Evolutionary conservation across 257 asterid genomes (phyloP).

Genomic region (Solanum microdontum): DNA sequence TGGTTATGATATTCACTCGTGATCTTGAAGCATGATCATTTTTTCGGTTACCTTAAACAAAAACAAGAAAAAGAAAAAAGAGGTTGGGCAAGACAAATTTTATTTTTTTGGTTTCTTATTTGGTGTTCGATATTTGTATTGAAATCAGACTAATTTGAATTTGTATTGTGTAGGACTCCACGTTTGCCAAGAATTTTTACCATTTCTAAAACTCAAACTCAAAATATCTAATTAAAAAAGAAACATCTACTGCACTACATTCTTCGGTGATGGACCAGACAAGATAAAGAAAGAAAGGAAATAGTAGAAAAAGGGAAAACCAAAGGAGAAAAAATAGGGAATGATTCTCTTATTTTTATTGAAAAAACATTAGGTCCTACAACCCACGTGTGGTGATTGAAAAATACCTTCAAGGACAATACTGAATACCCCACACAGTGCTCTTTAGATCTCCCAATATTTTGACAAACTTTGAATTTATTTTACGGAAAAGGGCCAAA

Average conservation of each 20-base stretch:
- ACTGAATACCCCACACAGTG: conserved; percentile 1
- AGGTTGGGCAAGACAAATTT: not conserved
- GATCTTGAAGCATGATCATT: not conserved
- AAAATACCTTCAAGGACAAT: conserved; percentile 4
- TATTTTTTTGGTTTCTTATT: not conserved
- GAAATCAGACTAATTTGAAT: rapidly evolving
- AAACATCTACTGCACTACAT: not conserved
- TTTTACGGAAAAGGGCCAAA: too few relatives aligned
- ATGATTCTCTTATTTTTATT: not conserved
- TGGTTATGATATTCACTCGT: not conserved
- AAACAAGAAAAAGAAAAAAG: not conserved
- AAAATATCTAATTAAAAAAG: not conserved
- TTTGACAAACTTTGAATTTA: not conserved
- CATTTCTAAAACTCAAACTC: rapidly evolving
- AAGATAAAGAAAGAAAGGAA: not conserved
- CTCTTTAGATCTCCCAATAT: not conserved
- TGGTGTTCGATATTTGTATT: not conserved
- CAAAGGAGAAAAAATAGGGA: not conserved
- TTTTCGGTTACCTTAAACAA: not conserved
- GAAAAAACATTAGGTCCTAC: conserved; percentile 12
- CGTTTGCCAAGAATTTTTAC: not conserved
- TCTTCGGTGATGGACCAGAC: not conserved
- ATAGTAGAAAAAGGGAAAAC: not conserved
- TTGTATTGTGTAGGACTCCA: not conserved
- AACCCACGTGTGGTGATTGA: conserved; percentile 10